Conservation (phyloP, 129 eudicot genomes). For the Kitagawia praeruptora region DNA sequence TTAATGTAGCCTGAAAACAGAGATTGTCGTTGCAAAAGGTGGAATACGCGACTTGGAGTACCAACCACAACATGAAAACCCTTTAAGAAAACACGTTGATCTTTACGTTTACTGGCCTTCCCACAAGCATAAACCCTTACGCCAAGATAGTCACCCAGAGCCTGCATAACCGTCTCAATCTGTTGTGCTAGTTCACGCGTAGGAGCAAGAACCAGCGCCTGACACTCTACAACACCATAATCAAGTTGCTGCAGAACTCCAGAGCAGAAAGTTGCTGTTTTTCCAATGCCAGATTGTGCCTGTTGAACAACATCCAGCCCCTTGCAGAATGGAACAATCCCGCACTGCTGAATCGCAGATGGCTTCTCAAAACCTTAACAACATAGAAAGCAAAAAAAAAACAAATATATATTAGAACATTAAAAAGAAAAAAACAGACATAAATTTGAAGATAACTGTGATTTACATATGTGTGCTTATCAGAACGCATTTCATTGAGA, state of each 20-base stretch:
- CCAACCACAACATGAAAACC: conserved; percentile 27
- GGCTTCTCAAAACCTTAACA: conserved; percentile 21
- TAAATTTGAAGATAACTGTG: too few relatives aligned
- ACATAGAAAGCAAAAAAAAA: too few relatives aligned
- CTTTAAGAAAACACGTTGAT: conserved; percentile 14
- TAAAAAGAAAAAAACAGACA: too few relatives aligned
- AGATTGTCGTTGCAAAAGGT: conserved; percentile 13
- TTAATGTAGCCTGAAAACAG: conserved; percentile 9
- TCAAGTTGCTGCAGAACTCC: too few relatives aligned
- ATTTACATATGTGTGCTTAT: too few relatives aligned
- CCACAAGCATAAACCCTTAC: conserved; percentile 25
- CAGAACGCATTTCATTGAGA: too few relatives aligned
- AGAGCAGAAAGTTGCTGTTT: conserved; percentile 23
- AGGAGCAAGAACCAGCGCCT: conserved; percentile 23
- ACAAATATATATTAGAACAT: too few relatives aligned
- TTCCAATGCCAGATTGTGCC: conserved; percentile 22
- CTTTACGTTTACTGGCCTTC: conserved; percentile 14
- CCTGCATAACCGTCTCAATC: conserved; percentile 21
- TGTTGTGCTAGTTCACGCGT: conserved; percentile 20
- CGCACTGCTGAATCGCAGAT: conserved; percentile 20
- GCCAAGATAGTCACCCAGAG: conserved; percentile 22
- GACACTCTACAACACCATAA: conserved; percentile 17
- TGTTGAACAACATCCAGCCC: conserved; percentile 26
- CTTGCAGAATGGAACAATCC: conserved; percentile 25
- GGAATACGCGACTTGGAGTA: conserved; percentile 16